phyloP scores from a whole-genome alignment of 2,329 filamentous ascomycete genomes.

The Ophiosphaerella narmari region DNA sequence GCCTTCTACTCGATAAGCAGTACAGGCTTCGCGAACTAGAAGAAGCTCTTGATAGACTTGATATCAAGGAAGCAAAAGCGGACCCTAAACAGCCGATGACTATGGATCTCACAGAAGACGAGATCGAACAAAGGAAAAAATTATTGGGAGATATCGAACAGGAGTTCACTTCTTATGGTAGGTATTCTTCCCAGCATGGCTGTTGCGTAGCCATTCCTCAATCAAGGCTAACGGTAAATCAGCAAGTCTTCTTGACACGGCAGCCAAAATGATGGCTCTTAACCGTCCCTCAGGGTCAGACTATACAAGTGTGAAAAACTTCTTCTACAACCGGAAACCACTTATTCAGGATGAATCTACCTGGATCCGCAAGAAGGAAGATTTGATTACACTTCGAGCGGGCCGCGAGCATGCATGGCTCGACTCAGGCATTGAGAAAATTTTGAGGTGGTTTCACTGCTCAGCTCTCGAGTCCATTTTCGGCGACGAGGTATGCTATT shows the following conservation, averaged over 20 bases:
- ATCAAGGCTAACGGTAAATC: background rate
- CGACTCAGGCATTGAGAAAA: slow-evolving; percentile 40
- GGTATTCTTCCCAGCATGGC: too few relatives aligned
- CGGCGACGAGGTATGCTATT: slow-evolving; percentile 2
- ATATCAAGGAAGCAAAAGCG: background rate
- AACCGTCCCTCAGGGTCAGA: slow-evolving; percentile 38
- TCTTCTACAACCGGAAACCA: slow-evolving; percentile 8
- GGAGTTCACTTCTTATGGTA: background rate
- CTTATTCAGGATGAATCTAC: slow-evolving; percentile 26
- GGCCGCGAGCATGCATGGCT: slow-evolving; percentile 48
- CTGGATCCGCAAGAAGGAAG: slow-evolving; percentile 47
- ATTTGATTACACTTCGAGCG: slow-evolving; percentile 46
- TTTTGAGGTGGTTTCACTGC: slow-evolving; percentile 18
- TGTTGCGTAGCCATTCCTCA: too few relatives aligned
- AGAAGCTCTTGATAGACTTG: slow-evolving; percentile 13
- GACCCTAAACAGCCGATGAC: slow-evolving; percentile 1
- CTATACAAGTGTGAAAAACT: slow-evolving; percentile 1
- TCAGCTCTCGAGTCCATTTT: slow-evolving; percentile 10
- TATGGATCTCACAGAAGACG: slow-evolving; percentile 1
- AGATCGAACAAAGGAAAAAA: background rate
- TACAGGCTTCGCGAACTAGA: slow-evolving; percentile 19
- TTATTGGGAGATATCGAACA: slow-evolving; percentile 10
- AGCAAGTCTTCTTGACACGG: slow-evolving; percentile 16
- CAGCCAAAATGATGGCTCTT: slow-evolving; percentile 15
- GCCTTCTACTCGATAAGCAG: slow-evolving; percentile 32